Conservation (phyloP, 2,329 filamentous ascomycete species). For the Gremmenia infestans region DNA sequence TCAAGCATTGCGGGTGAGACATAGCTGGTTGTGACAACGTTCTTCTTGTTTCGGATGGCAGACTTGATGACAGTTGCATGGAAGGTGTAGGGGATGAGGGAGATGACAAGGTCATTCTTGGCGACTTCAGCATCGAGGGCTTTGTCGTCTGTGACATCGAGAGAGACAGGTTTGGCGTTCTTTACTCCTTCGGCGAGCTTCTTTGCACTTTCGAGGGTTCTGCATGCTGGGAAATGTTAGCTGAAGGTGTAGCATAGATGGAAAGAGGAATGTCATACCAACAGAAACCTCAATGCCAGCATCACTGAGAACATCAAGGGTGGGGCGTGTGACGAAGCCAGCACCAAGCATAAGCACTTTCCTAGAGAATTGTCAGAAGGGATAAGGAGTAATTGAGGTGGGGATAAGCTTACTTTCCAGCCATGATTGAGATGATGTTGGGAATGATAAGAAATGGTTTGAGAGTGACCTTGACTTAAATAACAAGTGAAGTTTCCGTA, state of each 20-base stretch:
- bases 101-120: slow-evolving; percentile 75
- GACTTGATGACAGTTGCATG: slow-evolving; percentile 88
- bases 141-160: slow-evolving; percentile 73
- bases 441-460: not conserved
- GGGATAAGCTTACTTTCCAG: slow-evolving; percentile 17
- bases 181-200: slow-evolving; percentile 67
- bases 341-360: slow-evolving; percentile 46
- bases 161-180: slow-evolving; percentile 69
- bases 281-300: slow-evolving; percentile 53
- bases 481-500: not conserved
- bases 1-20: slow-evolving; percentile 90
- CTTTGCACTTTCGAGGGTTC: slow-evolving; percentile 73
- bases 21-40: slow-evolving; percentile 94
- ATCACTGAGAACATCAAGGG: slow-evolving; percentile 53
- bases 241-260: not conserved
- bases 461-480: not conserved
- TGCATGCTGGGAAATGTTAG: slow-evolving; percentile 56
- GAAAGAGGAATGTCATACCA: slow-evolving; percentile 34
- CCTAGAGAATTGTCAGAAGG: slow-evolving; percentile 13
- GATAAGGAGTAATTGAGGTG: not conserved
- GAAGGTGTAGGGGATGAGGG: slow-evolving; percentile 86
- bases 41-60: slow-evolving; percentile 87
- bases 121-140: slow-evolving; percentile 77
- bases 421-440: slow-evolving; percentile 17
- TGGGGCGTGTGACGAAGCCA: slow-evolving; percentile 52